Evolutionary conservation across 2,329 filamentous ascomycete genomes (phyloP).

Genomic region (Talaromyces rugulosus): DNA sequence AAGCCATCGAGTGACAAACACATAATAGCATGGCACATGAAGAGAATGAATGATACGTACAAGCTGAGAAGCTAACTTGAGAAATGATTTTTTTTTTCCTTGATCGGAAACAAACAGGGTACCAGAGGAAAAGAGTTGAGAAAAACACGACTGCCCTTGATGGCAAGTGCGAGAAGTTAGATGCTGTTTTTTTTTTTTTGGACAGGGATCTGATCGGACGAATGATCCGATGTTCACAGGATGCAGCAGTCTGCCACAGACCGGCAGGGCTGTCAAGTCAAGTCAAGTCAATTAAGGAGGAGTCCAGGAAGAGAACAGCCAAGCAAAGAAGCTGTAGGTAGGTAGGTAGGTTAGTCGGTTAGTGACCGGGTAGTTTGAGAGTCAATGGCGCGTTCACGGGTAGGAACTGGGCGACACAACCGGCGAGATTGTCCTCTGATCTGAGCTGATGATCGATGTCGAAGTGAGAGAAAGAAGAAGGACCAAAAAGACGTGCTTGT

Average conservation of each 20-base stretch:
- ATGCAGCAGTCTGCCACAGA: constrained; percentile 22
- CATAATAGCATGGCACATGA: constrained; percentile 16
- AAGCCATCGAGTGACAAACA: constrained; percentile 6
- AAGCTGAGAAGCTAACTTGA: constrained; percentile 24
- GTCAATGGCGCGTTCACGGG: background rate
- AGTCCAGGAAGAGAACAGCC: constrained; percentile 11
- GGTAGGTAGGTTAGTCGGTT: background rate
- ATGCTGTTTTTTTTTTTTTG: background rate
- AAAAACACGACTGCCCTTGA: constrained; percentile 19
- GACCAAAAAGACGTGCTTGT: background rate
- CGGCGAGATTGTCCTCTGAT: background rate
- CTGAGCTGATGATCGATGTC: background rate
- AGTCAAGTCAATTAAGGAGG: constrained; percentile 11
- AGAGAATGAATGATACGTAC: constrained; percentile 36
- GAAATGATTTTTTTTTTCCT: background rate
- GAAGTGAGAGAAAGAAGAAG: background rate
- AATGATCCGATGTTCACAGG: constrained; percentile 20
- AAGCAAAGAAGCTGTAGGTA: background rate
- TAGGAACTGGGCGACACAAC: background rate
- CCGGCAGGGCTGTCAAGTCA: constrained; percentile 16
- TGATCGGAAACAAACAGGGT: constrained; percentile 9
- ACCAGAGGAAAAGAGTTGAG: constrained; percentile 9
- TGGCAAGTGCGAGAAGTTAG: constrained; percentile 24
- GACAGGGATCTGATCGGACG: constrained; percentile 8
- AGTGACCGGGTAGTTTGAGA: background rate